phyloP scores from a whole-genome alignment of 495 filamentous ascomycete species.

The Aspergillus affinis region DNA sequence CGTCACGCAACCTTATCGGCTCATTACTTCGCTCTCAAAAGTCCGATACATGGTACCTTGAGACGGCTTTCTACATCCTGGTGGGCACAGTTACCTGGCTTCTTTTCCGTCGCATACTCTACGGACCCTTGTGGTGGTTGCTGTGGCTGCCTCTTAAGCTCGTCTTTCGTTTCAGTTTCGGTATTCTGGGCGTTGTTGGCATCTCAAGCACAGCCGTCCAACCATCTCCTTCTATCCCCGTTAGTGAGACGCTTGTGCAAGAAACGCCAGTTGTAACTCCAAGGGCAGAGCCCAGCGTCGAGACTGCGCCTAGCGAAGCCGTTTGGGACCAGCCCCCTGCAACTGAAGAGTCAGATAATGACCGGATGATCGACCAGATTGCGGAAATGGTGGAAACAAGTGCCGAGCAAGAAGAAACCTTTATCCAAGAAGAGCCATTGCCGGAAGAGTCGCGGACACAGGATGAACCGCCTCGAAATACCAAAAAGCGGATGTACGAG shows the following conservation, averaged over 20 bases:
- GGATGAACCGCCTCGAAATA: slow-evolving; percentile 57
- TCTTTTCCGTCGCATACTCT: slow-evolving; percentile 76
- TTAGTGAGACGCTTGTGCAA: slow-evolving; percentile 5
- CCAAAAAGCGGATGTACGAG: slow-evolving; percentile 87
- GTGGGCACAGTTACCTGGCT: slow-evolving; percentile 78
- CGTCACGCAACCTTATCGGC: slow-evolving; percentile 69
- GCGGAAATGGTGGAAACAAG: slow-evolving; percentile 54
- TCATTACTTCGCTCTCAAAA: slow-evolving; percentile 84
- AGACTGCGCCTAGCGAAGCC: slow-evolving; percentile 18
- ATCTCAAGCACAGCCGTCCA: slow-evolving; percentile 32
- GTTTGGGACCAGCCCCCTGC: slow-evolving; percentile 29
- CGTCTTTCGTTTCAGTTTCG: slow-evolving; percentile 50
- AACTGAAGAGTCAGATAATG: slow-evolving; percentile 26
- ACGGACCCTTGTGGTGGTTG: slow-evolving; percentile 88
- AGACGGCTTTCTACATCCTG: slow-evolving; percentile 81
- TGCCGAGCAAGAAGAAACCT: slow-evolving; percentile 35
- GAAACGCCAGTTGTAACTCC: slow-evolving; percentile 18
- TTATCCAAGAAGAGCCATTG: slow-evolving; percentile 31
- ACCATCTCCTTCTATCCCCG: slow-evolving; percentile 23
- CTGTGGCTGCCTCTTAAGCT: slow-evolving; percentile 75
- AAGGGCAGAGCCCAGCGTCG: slow-evolving; percentile 20
- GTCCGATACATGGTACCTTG: slow-evolving; percentile 95
- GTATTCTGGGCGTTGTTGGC: slow-evolving; percentile 40
- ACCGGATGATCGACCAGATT: slow-evolving; percentile 53
- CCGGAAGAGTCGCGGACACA: slow-evolving; percentile 44